Base-by-base conservation (phyloP, 495 filamentous ascomycete genomes). In the Pyrenula aspistea region DNA sequence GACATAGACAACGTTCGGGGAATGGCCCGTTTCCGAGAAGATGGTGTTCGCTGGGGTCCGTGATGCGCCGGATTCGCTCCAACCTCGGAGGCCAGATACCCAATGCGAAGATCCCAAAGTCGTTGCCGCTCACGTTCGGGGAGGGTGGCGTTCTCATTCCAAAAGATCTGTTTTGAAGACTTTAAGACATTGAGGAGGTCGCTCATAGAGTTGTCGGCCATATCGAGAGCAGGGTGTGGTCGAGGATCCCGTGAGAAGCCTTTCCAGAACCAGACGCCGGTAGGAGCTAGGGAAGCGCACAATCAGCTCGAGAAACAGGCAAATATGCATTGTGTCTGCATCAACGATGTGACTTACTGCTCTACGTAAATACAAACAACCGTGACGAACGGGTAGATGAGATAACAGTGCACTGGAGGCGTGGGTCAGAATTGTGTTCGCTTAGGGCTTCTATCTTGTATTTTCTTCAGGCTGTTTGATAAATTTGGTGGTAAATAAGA, bases 161-260 rank as follows among this genome's bases (percentile, higher is more conserved):
- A 52, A 24, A 52, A 52, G 50, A 52, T 24, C 50, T 24, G n/a
- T 19, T 52, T 52, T 8, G 50, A 52, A 24, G 50, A 52, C n/a
- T 24, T 20, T 10, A 52, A 24, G 50, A 24, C 22, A 19, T 52
- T 52, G 4, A 52, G 8, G 50, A 52, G 50, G 19, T 52, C 19
- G 50, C 31, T 42, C 4, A 42, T 42, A 15, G 31, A 42, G 8
- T 4, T 42, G 4, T 42, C 31, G 31, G 31, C 31, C 31, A 42
- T 42, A 4, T 4, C 31, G 15, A 15, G 31, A 15, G 15, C 4
- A 42, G n/a, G n/a, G n/a, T n/a, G 4, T 15, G 15, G 31, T 4
- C 31, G 31, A 42, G 15, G 31, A 42, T 42, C 31, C 31, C 8
- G 4, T 42, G 4, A 42, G 15, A 42, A 42, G 31, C 8, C 31